Conservation (phyloP, 1,139 yeast species). For the Pichia sp. region DNA sequence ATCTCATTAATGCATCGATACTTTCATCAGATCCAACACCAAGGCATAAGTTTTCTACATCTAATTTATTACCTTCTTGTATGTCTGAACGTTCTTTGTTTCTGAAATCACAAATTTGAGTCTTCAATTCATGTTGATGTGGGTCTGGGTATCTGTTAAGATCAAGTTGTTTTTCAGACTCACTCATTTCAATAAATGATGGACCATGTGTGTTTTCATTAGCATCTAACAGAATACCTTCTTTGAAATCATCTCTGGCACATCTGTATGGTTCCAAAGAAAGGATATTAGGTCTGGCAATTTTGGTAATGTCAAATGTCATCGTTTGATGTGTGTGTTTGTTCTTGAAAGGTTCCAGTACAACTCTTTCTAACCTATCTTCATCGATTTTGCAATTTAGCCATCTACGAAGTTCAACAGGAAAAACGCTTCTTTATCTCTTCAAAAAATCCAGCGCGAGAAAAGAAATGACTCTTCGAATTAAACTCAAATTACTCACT, state of each 20-base stretch:
- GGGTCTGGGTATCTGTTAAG: slow-evolving; percentile 96
- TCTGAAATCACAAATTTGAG: slow-evolving; percentile 64
- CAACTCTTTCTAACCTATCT: too few species aligned
- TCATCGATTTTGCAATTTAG: too few species aligned
- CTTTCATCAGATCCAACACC: slow-evolving; percentile 99
- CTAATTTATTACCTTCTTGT: slow-evolving; percentile 31
- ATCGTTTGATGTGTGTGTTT: slow-evolving; percentile 8
- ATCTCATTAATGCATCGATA: slow-evolving; percentile 81
- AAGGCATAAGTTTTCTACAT: slow-evolving; percentile 68
- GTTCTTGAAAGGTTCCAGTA: neutral
- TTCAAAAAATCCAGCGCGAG: too few species aligned
- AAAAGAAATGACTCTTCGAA: slow-evolving; percentile 1
- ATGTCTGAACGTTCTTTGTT: slow-evolving; percentile 36
- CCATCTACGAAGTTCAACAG: too few species aligned
- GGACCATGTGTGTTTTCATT: slow-evolving; percentile 96
- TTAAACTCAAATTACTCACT: too few species aligned
- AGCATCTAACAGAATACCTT: slow-evolving; percentile 85
- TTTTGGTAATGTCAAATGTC: slow-evolving; percentile 49
- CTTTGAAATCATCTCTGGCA: slow-evolving; percentile 89
- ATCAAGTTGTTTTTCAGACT: slow-evolving; percentile 39
- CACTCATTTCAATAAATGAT: slow-evolving; percentile 42
- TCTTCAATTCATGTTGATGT: slow-evolving; percentile 77
- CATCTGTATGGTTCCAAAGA: slow-evolving; percentile 86
- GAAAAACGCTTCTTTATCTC: too few species aligned
- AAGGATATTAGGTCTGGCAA: slow-evolving; percentile 80